Percentiles rank a stretch among this genome's conserved stretches.
phyloP scores from a whole-genome alignment of 225 moss, liverwort and hornwort species.

The Physcomitrellopsis africana region DNA sequence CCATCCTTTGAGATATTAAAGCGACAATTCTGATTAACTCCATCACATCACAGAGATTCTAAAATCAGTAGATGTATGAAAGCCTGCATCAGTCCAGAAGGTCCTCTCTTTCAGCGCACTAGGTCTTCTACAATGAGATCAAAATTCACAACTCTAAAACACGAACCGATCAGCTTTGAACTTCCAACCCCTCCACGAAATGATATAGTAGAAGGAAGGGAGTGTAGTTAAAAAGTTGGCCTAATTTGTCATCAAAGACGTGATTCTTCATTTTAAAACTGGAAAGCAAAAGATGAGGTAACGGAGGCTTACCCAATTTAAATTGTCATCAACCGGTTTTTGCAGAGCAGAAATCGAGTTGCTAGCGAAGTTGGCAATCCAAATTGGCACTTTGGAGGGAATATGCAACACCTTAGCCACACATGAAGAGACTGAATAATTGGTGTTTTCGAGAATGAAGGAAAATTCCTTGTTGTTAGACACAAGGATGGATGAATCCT shows the following conservation, averaged over 20 bases:
- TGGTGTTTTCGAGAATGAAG: background rate
- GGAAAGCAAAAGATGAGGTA: background rate
- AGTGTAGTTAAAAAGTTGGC: background rate
- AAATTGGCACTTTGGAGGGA: background rate
- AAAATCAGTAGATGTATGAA: background rate
- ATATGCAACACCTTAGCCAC: conserved; percentile 13
- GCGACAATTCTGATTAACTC: background rate
- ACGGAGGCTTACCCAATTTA: background rate
- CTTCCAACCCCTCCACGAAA: too few relatives aligned
- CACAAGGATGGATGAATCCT: background rate
- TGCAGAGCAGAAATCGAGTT: too few relatives aligned
- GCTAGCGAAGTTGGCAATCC: conserved; percentile 9
- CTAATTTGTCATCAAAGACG: background rate
- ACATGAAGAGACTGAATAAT: background rate
- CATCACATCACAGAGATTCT: conserved; percentile 8
- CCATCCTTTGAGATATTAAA: background rate
- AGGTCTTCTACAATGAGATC: background rate
- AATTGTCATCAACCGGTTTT: too few relatives aligned
- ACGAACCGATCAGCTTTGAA: too few relatives aligned
- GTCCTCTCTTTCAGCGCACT: background rate
- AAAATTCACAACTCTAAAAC: background rate
- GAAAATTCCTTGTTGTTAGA: background rate
- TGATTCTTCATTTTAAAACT: background rate
- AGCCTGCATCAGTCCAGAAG: background rate
- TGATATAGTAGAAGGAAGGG: background rate